A percentile compares a stretch with the other conserved stretches of the same genome.
phyloP scores from a whole-genome alignment of 2,329 filamentous ascomycete species.

The Calonectria montana region DNA sequence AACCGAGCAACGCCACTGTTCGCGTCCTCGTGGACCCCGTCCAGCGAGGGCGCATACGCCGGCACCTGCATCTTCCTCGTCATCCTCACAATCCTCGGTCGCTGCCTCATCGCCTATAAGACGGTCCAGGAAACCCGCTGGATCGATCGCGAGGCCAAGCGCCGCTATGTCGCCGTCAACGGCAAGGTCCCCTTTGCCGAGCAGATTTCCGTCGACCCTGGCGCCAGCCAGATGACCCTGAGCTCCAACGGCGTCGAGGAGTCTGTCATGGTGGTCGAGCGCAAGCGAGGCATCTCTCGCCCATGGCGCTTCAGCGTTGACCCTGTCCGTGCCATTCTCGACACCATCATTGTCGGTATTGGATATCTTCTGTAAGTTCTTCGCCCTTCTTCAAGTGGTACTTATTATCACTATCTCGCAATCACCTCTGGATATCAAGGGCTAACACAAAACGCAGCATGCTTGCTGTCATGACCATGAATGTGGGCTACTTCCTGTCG shows the following conservation, averaged over 20 bases:
- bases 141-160: slow-evolving; percentile 76
- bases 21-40: slow-evolving; percentile 79
- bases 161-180: slow-evolving; percentile 81
- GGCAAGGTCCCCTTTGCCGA: slow-evolving; percentile 71
- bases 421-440: not conserved
- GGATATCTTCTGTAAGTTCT: slow-evolving; percentile 85
- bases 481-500: slow-evolving; percentile 86
- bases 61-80: slow-evolving; percentile 94
- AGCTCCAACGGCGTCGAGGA: slow-evolving; percentile 85
- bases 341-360: slow-evolving; percentile 78
- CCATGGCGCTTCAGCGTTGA: slow-evolving; percentile 89
- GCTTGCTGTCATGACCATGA: slow-evolving; percentile 92
- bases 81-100: slow-evolving; percentile 76
- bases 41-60: slow-evolving; percentile 77
- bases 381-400: not conserved
- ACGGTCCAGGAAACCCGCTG: slow-evolving; percentile 72
- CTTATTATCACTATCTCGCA: not conserved
- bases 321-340: slow-evolving; percentile 76
- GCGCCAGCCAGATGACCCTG: slow-evolving; percentile 71
- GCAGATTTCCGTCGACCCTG: slow-evolving; percentile 67
- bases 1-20: slow-evolving; percentile 62
- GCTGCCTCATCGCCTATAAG: slow-evolving; percentile 78
- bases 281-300: slow-evolving; percentile 61
- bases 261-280: slow-evolving; percentile 78
- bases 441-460: slow-evolving; percentile 68